Evolutionary conservation across 129 eudicot genomes (phyloP).

Genomic region (Chrysanthemum seticuspe): DNA sequence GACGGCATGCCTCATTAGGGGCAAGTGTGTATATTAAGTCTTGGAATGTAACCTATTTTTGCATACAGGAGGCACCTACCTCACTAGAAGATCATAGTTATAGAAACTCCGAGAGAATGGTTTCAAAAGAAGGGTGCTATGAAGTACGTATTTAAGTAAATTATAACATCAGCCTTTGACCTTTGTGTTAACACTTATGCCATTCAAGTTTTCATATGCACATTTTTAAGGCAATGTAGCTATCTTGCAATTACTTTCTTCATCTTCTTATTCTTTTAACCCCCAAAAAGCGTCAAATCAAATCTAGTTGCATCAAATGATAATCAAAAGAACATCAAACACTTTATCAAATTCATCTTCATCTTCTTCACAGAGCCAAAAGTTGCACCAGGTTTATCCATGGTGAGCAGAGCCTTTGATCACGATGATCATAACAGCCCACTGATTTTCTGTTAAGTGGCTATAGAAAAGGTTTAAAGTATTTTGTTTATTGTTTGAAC

Average conservation of each 20-base stretch:
- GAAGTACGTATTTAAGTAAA: not conserved
- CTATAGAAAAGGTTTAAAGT: no score
- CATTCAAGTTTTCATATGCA: constrained; percentile 3
- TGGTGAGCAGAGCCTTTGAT: no score
- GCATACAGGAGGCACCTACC: not conserved
- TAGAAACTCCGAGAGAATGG: not conserved
- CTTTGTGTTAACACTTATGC: not conserved
- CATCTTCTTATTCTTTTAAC: not conserved
- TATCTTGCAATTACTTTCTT: constrained; percentile 2
- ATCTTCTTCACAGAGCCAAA: no score
- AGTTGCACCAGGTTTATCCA: no score
- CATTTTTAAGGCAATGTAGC: not conserved
- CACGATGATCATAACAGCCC: no score
- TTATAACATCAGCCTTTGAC: not conserved
- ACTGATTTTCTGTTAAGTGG: no score
- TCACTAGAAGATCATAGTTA: not conserved
- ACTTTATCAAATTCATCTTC: no score
- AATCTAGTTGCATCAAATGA: not conserved
- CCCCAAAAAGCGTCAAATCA: not conserved
- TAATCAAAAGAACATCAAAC: not conserved
- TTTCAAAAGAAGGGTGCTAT: not conserved
- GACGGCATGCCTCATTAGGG: not conserved
- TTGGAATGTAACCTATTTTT: not conserved
- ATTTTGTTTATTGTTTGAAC: no score
- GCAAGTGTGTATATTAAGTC: not conserved